Evolutionary conservation across 495 filamentous ascomycete genomes (phyloP), one percentile per base, ranked within the genome.

Genomic region (Parmelia sp.): DNA sequence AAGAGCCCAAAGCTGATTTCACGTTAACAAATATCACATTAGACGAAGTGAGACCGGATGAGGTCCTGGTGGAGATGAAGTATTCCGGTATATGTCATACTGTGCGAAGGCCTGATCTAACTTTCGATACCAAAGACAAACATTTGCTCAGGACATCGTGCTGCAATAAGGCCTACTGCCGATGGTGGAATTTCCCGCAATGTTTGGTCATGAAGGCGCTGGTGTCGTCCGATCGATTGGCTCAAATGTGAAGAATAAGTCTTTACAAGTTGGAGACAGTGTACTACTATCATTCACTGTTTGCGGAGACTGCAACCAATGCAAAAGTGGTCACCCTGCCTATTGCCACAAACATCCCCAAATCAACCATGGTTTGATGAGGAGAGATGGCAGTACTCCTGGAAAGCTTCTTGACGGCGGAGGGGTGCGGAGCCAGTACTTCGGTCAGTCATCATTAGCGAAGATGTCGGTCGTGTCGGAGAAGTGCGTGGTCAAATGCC

Each of bases 291-390:
- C 72, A 23, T 76, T 73, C 59, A 63, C 60, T 15, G 71, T 62
- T 61, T 79, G 77, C 64, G 68, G 70, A 23, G 35, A 57, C 39
- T 79, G 77, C 65, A 53, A 47, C 23, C 42, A 69, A 4, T 79
- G 77, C 68, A 66, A 51, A 17, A 57, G 60, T 31, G 49, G 67
- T 40, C 66, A 72, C 21, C 68, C 66, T 4, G 70, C 72, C 25
- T 65, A 73, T 42, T 42, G 40, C 40, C 40, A 42, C 40, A 42
- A 42, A 7, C 40, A 42, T 42, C 11, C 40, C 15, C 40, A 42
- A 42, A 42, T 42, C 12, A 42, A 42, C 12, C 40, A 42, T 42
- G 15, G 40, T 42, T 7, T 15, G 10, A 15, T 42, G 40, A 7
- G 40, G 40, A 42, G 40, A 42, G 40, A 42, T 42, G 40, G 40